Conservation (phyloP, 495 filamentous ascomycete species). For the Margaritispora aquatica region DNA sequence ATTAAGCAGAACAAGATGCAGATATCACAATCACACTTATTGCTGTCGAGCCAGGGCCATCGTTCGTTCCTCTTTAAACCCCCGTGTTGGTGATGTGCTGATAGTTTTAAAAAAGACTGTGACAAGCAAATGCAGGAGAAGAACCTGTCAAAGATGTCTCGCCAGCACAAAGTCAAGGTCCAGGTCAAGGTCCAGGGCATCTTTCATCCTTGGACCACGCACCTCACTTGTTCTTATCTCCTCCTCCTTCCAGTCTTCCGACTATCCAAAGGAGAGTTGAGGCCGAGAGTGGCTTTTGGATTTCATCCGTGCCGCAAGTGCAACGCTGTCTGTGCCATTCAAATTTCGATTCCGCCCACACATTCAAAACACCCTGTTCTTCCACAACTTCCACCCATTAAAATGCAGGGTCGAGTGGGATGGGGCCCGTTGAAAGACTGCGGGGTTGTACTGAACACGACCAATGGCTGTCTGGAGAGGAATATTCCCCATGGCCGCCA, state of each 20-base stretch:
- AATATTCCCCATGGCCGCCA: neutral
- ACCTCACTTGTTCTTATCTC: neutral
- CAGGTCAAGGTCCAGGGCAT: too few species aligned
- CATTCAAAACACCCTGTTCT: neutral
- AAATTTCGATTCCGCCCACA: too few species aligned
- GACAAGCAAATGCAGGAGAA: neutral
- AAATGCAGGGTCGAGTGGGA: neutral
- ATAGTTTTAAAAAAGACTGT: neutral
- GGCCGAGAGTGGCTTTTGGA: neutral
- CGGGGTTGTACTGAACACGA: neutral
- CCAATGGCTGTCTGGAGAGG: neutral
- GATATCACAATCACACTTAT: neutral
- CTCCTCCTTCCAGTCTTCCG: neutral
- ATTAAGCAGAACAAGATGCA: neutral
- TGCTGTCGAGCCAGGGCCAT: neutral
- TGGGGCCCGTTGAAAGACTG: neutral
- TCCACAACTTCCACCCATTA: neutral
- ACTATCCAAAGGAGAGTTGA: neutral
- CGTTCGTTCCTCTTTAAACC: neutral
- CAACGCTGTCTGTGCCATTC: neutral
- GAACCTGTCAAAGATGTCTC: neutral
- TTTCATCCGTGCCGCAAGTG: neutral
- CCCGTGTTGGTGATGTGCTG: neutral
- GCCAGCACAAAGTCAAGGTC: neutral
- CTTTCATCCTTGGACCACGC: neutral